phyloP scores from a whole-genome alignment of 2,329 filamentous ascomycete species.

The Pseudopithomyces maydicus region DNA sequence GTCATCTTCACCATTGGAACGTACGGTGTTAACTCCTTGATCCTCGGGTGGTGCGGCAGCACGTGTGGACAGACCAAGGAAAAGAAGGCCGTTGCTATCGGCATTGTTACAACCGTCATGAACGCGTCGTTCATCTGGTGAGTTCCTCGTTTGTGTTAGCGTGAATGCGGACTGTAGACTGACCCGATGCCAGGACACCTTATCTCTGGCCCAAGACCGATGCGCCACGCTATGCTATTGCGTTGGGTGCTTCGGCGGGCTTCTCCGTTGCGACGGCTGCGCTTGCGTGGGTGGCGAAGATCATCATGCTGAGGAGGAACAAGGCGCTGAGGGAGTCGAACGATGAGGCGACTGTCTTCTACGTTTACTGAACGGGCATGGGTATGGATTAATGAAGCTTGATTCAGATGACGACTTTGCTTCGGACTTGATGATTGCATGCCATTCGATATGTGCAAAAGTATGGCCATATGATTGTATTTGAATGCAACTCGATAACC shows the following conservation, averaged over 20 bases:
- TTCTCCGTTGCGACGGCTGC: constrained; percentile 38
- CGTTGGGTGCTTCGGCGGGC: constrained; percentile 35
- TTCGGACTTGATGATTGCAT: too few species aligned
- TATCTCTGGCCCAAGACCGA: constrained; percentile 43
- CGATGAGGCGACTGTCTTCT: constrained; percentile 33
- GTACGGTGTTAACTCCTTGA: constrained; percentile 48
- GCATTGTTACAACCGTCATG: constrained; percentile 51
- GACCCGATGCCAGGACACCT: constrained; percentile 29
- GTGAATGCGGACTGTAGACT: constrained; percentile 1
- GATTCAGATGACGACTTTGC: not conserved
- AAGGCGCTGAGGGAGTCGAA: constrained; percentile 35
- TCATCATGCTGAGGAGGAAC: constrained; percentile 37
- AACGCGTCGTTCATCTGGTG: constrained; percentile 50
- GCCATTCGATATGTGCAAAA: too few species aligned
- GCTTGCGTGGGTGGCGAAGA: constrained; percentile 38
- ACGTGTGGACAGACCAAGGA: constrained; percentile 53
- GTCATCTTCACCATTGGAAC: constrained; percentile 43
- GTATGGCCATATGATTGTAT: too few species aligned
- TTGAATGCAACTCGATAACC: too few species aligned
- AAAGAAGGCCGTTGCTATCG: constrained; percentile 53
- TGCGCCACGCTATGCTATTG: constrained; percentile 36
- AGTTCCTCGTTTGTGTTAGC: not conserved
- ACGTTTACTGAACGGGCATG: constrained; percentile 30
- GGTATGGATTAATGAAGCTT: not conserved
- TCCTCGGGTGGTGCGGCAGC: constrained; percentile 52